Evolutionary conservation across 2,329 filamentous ascomycete genomes (phyloP), one percentile per base, ranked within the genome.

Genomic region (Botrytis sinoallii): DNA sequence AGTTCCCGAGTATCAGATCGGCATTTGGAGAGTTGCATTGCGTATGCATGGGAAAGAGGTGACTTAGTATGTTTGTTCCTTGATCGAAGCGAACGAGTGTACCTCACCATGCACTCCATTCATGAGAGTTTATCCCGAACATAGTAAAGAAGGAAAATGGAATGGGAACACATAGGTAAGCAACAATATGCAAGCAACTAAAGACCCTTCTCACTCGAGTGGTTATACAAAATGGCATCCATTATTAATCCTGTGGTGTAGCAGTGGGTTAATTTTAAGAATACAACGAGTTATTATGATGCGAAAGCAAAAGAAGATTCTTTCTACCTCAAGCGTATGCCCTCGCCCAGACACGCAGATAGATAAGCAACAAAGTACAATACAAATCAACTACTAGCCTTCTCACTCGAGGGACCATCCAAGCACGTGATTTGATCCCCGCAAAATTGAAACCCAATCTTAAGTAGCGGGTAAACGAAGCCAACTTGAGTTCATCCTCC

Each of bases 81-180:
- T 38, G 25, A 18, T 48, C 40, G 32, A 29, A 14, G n/a, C 14
- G 25, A 22, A 52, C 48, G 22, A 48, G 22, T 8, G 44, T 16
- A n/a, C 44, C 22, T n/a, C 44, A n/a, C 16, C 44, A 38, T 18
- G 44, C 14, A 32, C 52, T 7, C 25, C 22, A 40, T n/a, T 22
- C 25, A 55, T 10, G 32, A 40, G 14, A 67, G 20, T 35, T 55
- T 40, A 9, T 10, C 10, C 22, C 14, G 65, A n/a, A 40, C 14
- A 40, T 9, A 14, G 65, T 29, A 67, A 67, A 52, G 32, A 40
- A 67, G 35, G 25, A 52, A 35, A 67, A 67, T 40, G 25, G 32
- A 67, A 67, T 20, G 32, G 65, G 32, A 55, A 67, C 46, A 55
- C 64, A 67, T 38, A 67, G 64, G 48, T 29, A 40, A 67, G 65